These are phyloP conservation scores for Neopestalotiopsis clavispora DNA, from an alignment of 2,329 filamentous ascomycete species.

Conservation along the genomic window DNA sequence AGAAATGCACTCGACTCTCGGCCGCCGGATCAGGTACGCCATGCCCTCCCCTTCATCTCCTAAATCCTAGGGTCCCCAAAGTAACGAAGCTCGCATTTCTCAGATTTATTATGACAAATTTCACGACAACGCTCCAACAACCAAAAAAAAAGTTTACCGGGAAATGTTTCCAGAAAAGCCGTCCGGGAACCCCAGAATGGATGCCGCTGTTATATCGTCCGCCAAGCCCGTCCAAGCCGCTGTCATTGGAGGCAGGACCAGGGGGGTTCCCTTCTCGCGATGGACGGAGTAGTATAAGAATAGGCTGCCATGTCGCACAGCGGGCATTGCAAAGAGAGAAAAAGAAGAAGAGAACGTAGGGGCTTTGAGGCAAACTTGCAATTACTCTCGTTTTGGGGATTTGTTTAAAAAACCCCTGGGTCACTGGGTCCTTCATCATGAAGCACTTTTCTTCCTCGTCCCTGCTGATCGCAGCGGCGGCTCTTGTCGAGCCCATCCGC, in stretches of 20 bases:
- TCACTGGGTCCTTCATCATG: conserved; percentile 7
- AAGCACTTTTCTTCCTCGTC: conserved; percentile 13
- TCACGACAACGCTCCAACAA: background rate
- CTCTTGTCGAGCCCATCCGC: conserved; percentile 26
- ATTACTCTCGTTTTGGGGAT: background rate
- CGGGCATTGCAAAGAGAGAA: background rate
- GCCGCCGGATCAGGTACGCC: background rate
- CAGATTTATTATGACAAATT: background rate
- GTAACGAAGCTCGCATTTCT: background rate
- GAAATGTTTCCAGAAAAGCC: background rate
- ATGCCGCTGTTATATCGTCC: background rate
- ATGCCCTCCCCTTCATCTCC: background rate
- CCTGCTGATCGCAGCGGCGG: conserved; percentile 23
- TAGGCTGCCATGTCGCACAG: background rate
- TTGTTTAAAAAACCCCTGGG: background rate
- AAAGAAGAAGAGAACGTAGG: background rate
- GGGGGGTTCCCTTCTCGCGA: background rate
- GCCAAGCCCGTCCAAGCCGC: background rate
- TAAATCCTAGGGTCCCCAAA: too few relatives aligned
- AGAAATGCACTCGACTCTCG: conserved; percentile 10
- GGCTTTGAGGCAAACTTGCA: background rate
- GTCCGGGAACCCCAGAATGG: conserved; percentile 3
- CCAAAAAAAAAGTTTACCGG: background rate
- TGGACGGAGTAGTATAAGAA: conserved; percentile 1
- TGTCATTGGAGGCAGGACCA: conserved; percentile 15